Base-by-base conservation (phyloP, 495 filamentous ascomycete genomes). In the Staphylotrichum longicolle region DNA sequence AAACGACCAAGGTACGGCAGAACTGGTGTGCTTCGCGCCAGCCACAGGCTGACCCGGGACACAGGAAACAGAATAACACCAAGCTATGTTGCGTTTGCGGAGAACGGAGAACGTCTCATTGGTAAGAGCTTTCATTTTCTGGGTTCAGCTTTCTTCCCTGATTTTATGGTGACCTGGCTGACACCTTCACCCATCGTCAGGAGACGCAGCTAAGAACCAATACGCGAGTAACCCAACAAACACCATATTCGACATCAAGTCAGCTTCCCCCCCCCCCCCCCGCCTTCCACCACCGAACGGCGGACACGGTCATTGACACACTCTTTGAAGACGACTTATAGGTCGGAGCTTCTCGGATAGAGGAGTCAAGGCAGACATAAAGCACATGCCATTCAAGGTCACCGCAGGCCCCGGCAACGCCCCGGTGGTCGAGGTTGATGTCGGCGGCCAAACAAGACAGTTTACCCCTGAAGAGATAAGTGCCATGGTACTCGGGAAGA, bases 171-270 rank as follows among this genome's bases (percentile, higher is more conserved):
- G 51, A 9, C 7, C 10, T 4, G 10, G 0, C 30, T 50, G 9
- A 42, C 57, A 35, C 32, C 6, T 30, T 3, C 34, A 8, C 15
- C 30, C 10, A 5, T 44, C 33, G 5, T 0, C 45, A 66, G 94
- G 94, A 77, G 94, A 98, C 82, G 93, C 94, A 63, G 94, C 94
- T 51, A 98, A 98, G 87, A 98, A 98, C 79, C 95, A 97, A 82
- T 93, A 93, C 72, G 92, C 94, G 63, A 96, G 95, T 88, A 98
- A 98, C 86, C 95, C 95, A 30, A 75, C 78, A 66, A 98, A 97
- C 83, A 98, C 95, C 57, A 84, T 98, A 74, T 98, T 97, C 82
- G 94, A 98, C 74, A 91, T 95, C 75, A 98, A 98, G 86, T 68
- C 27, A 53, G 67, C 51, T 12, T 2, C 11, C 20, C 8, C 34